Percentiles rank a stretch among this genome's conserved stretches.
Evolutionary conservation across 2,329 filamentous ascomycete genomes (phyloP).

Genomic region (Fusarium graminum): DNA sequence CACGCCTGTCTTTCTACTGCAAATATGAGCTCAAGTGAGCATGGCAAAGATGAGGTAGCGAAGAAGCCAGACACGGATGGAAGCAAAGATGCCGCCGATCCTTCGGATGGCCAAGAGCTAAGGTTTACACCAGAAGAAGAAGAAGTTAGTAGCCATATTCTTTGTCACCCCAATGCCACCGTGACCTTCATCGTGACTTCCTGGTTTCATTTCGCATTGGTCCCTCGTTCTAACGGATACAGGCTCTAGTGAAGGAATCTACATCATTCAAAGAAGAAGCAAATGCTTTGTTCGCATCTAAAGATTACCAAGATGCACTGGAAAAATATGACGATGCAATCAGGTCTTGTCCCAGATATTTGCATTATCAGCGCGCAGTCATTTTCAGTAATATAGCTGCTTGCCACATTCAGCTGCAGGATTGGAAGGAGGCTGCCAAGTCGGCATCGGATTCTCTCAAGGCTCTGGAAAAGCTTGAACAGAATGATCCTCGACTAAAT

Average conservation of each 20-base stretch:
- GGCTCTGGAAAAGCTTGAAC: slow-evolving; percentile 73
- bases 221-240: slow-evolving; percentile 5
- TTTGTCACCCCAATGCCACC: no score
- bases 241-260: slow-evolving; percentile 79
- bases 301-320: slow-evolving; percentile 81
- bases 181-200: not conserved
- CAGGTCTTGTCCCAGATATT: slow-evolving; percentile 81
- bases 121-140: slow-evolving; percentile 69
- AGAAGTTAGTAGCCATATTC: slow-evolving; percentile 57
- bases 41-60: slow-evolving; percentile 2
- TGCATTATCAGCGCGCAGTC: slow-evolving; percentile 89
- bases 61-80: not conserved
- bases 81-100: slow-evolving; percentile 2
- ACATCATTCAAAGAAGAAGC: slow-evolving; percentile 79
- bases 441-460: slow-evolving; percentile 80
- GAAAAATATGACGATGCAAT: slow-evolving; percentile 86
- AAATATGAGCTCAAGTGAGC: slow-evolving; percentile 20
- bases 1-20: not conserved
- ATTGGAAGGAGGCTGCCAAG: slow-evolving; percentile 86
- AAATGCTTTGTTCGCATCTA: slow-evolving; percentile 81
- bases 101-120: slow-evolving; percentile 46
- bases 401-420: slow-evolving; percentile 84
- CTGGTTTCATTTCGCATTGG: not conserved
- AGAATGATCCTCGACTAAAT: slow-evolving; percentile 52
- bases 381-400: slow-evolving; percentile 90